Base-by-base conservation (phyloP, 257 asterid genomes). In the Solanum gracilifrons region DNA sequence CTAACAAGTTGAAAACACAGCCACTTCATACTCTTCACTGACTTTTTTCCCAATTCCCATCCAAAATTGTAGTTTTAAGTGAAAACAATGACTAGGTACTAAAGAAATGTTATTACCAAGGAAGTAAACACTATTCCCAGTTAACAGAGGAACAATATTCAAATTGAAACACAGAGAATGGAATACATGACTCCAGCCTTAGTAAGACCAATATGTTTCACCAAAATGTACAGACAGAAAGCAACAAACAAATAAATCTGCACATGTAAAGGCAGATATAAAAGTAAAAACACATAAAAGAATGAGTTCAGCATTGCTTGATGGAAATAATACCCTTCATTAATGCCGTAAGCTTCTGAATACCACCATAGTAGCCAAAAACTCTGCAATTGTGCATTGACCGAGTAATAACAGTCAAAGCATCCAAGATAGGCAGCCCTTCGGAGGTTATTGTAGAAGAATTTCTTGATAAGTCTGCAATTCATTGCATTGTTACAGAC, bases 351-450 rank as follows among this genome's bases (percentile, higher is more conserved):
- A 97, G 96, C 93, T 95, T 97, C 88, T 94, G 98, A 88, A 97
- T 92, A 82, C 98, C 99, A 87, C 95, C 94, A 89, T 94, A 91
- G 92, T 93, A 94, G 80, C 95, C 95, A 91, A 95, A 90, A 79
- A 94, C 95, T 91, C 93, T 92, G 95, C 98, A 95, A 89, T 97
- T 97, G 94, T 97, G 97, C 94, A 92, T 88, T 75, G 99, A 97
- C 91, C 93, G 92, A 48, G 95, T 90, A 92, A 93, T 92, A 89
- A 93, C 87, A 75, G 95, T 90, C 93, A 97, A 91, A 85, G 98
- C 94, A 87, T 95, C 98, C 91, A 97, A 92, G 88, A 95, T 87
- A 91, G 94, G 91, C 93, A 96, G 93, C 87, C 94, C 93, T 90
- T 97, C 98, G 46, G 89, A 89, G 86, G 93, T 87, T 87, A 93